Evolutionary conservation across 495 filamentous ascomycete species (phyloP).

Genomic region (Talaromyces liani): DNA sequence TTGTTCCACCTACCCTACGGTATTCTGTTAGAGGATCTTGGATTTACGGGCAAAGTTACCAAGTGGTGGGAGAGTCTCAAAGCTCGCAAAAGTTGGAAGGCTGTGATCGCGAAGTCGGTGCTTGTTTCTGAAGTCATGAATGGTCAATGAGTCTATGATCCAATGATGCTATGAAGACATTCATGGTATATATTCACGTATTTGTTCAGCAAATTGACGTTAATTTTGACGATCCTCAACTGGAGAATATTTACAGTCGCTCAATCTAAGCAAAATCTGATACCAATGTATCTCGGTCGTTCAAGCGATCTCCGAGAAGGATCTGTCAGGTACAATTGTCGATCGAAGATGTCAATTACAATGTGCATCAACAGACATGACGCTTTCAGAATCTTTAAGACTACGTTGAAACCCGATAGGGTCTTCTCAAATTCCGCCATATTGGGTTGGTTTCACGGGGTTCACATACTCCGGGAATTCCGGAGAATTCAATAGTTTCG

Average conservation of each 20-base stretch:
- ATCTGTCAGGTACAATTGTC: background rate
- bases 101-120: background rate
- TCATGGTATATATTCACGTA: too few relatives aligned
- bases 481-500: background rate
- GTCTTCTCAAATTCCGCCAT: too few relatives aligned
- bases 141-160: background rate
- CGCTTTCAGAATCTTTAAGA: background rate
- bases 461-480: background rate
- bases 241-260: background rate
- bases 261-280: background rate
- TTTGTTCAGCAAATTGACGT: too few relatives aligned
- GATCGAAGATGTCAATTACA: background rate
- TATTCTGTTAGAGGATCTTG: conserved; percentile 9
- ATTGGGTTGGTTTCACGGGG: background rate
- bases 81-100: conserved; percentile 12
- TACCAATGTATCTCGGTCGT: background rate
- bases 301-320: background rate
- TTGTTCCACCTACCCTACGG: conserved; percentile 18
- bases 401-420: background rate
- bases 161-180: too few relatives aligned
- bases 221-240: too few relatives aligned
- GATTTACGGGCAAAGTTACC: conserved; percentile 10
- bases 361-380: background rate
- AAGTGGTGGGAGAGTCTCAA: conserved; percentile 10
- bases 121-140: background rate